A percentile compares a stretch with the other conserved stretches of the same genome.
Conservation (phyloP, 306 rosid genomes). For the Rosa rugosa region DNA sequence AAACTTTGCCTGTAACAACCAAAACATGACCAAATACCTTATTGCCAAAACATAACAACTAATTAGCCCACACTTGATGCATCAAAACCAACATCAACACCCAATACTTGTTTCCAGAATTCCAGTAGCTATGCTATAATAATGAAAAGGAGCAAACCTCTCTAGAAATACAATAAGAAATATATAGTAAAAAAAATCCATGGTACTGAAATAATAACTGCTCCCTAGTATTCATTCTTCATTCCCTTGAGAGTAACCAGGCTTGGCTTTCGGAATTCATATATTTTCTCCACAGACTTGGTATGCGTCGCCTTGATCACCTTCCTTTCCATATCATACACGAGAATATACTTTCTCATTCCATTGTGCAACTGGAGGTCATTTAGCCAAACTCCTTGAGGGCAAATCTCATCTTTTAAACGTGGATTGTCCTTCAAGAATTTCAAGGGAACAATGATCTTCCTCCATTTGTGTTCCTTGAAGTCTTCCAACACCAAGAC, state of each 20-base stretch:
- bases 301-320: neutral
- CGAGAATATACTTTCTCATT: neutral
- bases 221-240: neutral
- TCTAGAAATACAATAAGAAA: too few relatives aligned
- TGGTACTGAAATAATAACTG: too few relatives aligned
- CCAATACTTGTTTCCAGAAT: too few relatives aligned
- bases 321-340: neutral
- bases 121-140: too few relatives aligned
- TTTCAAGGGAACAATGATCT: neutral
- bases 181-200: too few relatives aligned
- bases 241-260: neutral
- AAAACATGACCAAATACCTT: too few relatives aligned
- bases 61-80: too few relatives aligned
- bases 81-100: too few relatives aligned
- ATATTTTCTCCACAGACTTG: neutral
- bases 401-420: neutral
- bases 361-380: neutral
- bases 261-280: neutral
- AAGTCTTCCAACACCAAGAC: neutral
- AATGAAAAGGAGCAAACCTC: too few relatives aligned
- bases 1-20: too few relatives aligned
- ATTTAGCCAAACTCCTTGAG: neutral
- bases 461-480: slow-evolving; percentile 6
- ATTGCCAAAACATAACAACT: too few relatives aligned
- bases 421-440: neutral